Conservation (phyloP, 768 basidiomycete species). For the Myochromella boudieri region DNA sequence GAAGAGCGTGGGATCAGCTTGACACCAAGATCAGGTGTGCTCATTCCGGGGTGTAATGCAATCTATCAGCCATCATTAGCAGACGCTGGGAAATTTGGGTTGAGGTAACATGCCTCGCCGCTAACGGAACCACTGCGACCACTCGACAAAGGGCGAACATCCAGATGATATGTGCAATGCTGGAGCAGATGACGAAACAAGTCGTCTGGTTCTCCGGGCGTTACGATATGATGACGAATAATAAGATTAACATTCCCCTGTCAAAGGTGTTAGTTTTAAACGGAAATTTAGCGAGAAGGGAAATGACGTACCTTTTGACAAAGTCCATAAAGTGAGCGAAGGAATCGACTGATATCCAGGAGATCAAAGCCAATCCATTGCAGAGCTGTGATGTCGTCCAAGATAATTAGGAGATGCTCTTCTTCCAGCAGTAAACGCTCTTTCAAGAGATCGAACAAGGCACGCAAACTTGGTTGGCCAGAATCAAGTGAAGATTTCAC, state of each 20-base stretch:
- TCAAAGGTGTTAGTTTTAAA: neutral
- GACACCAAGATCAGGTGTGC: conserved; percentile 29
- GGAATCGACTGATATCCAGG: conserved; percentile 53
- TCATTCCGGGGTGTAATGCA: conserved; percentile 59
- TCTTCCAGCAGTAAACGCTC: conserved; percentile 18
- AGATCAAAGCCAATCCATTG: conserved; percentile 68
- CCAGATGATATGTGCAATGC: conserved; percentile 66
- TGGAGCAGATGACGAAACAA: conserved; percentile 60
- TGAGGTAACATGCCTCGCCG: conserved; percentile 55
- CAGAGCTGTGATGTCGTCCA: conserved; percentile 70
- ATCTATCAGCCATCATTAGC: conserved; percentile 36
- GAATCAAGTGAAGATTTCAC: conserved; percentile 23
- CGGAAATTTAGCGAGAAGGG: neutral
- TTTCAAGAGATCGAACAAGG: conserved; percentile 36
- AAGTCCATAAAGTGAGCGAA: conserved; percentile 54
- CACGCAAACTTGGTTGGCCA: conserved; percentile 26
- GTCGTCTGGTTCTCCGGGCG: conserved; percentile 56
- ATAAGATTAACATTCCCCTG: conserved; percentile 57
- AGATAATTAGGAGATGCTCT: conserved; percentile 45
- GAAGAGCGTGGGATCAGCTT: conserved; percentile 48
- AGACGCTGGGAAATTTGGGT: neutral
- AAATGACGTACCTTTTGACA: conserved; percentile 51
- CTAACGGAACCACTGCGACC: conserved; percentile 78
- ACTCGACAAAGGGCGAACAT: conserved; percentile 69
- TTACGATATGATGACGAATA: conserved; percentile 63